Percentiles rank a stretch among this genome's conserved stretches.
phyloP scores from a whole-genome alignment of 106 monocot genomes.

The Allium fistulosum region DNA sequence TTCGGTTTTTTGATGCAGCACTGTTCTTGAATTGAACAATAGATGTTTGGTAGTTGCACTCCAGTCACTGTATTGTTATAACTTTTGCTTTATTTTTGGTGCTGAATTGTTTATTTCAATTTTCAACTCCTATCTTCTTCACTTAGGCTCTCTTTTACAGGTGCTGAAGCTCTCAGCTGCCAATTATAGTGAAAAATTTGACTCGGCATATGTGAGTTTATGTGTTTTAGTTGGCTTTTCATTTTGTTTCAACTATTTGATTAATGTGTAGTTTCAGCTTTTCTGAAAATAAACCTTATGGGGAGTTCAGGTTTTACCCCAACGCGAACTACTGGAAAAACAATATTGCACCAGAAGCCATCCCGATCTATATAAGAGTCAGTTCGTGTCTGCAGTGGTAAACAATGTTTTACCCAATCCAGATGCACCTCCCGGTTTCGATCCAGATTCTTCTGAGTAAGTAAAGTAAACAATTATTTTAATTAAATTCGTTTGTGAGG shows the following conservation, averaged over 20 bases:
- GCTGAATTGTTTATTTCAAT: not conserved
- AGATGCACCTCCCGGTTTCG: conserved; percentile 32
- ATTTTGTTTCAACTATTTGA: not conserved
- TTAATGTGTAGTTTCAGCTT: not conserved
- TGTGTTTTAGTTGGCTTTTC: not conserved
- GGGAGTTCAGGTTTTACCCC: conserved; percentile 35
- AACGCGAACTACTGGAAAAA: conserved; percentile 45
- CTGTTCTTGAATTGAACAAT: no score
- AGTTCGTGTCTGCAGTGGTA: conserved; percentile 41
- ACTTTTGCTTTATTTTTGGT: not conserved
- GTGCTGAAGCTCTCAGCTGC: conserved; percentile 58
- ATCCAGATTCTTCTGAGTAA: conserved; percentile 48
- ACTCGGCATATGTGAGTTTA: conserved; percentile 59
- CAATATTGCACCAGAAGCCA: conserved; percentile 17
- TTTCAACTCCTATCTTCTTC: not conserved
- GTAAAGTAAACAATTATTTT: not conserved
- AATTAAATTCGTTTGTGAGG: no score
- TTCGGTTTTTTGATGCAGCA: no score
- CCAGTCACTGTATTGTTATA: not conserved
- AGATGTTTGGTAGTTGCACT: not conserved
- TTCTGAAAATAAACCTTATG: not conserved
- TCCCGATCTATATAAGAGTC: conserved; percentile 17
- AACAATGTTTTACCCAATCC: conserved; percentile 62
- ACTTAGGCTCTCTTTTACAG: conserved; percentile 20
- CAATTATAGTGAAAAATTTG: conserved; percentile 72